These are phyloP conservation scores for Sporothrix variecibatus DNA, from an alignment of 2,329 filamentous ascomycete species.

Conservation along the genomic window DNA sequence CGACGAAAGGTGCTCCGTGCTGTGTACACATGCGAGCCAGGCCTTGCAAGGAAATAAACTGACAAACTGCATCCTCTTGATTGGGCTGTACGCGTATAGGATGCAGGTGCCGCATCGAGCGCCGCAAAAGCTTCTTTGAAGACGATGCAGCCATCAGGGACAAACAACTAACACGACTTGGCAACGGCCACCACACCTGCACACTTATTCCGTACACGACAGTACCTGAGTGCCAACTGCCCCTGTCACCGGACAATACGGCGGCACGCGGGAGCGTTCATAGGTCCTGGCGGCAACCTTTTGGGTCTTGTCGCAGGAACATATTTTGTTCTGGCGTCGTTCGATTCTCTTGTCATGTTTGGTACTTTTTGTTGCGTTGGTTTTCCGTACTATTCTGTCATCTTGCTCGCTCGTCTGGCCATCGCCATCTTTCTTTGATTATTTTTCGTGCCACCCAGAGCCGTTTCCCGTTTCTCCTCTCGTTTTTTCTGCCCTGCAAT, in stretches of 20 bases:
- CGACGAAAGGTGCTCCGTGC: too few relatives aligned
- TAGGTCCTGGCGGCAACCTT: neutral
- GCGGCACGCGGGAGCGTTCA: neutral
- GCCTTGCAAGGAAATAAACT: neutral
- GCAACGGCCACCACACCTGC: neutral
- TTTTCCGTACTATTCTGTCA: neutral
- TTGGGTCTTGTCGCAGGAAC: neutral
- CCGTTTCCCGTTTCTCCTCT: too few relatives aligned
- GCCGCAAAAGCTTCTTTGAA: slow-evolving; percentile 5
- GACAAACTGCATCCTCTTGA: slow-evolving; percentile 7
- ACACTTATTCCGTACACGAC: neutral
- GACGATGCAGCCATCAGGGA: neutral
- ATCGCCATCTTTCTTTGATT: neutral
- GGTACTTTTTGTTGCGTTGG: neutral
- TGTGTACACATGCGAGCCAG: neutral
- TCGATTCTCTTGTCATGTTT: neutral
- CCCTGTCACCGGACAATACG: neutral
- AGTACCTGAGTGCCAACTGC: neutral
- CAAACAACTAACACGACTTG: too few relatives aligned
- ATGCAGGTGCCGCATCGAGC: neutral
- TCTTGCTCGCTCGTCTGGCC: neutral
- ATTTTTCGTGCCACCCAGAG: neutral
- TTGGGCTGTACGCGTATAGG: slow-evolving; percentile 17
- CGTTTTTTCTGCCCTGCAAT: neutral
- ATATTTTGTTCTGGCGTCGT: neutral